Evolutionary conservation across 2,329 filamentous ascomycete genomes (phyloP).

Genomic region (Penicillium verrucosum): DNA sequence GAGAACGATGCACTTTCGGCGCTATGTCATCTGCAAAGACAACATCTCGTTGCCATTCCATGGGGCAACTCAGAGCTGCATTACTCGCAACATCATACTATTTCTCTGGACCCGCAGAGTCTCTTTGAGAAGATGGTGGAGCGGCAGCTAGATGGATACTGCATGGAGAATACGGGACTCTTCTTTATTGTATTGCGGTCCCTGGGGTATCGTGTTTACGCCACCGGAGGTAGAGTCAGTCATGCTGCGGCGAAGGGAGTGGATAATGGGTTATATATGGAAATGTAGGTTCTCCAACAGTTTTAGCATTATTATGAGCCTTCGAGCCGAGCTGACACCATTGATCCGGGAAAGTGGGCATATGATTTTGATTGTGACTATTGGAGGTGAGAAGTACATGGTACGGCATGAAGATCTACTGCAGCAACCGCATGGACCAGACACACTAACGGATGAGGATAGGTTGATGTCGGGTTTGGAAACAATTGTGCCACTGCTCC

Average conservation of each 20-base stretch:
- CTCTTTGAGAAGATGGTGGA: slow-evolving; percentile 55
- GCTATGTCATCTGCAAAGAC: slow-evolving; percentile 37
- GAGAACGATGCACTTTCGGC: slow-evolving; percentile 30
- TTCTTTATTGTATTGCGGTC: slow-evolving; percentile 52
- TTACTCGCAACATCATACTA: slow-evolving; percentile 48
- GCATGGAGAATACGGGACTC: slow-evolving; percentile 59
- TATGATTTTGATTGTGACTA: slow-evolving; percentile 59
- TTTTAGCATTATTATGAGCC: not conserved
- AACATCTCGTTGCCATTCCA: slow-evolving; percentile 50
- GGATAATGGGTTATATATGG: slow-evolving; percentile 42
- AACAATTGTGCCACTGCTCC: slow-evolving; percentile 59
- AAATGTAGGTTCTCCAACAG: slow-evolving; percentile 41
- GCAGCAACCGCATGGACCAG: not conserved
- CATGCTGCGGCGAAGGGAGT: slow-evolving; percentile 33
- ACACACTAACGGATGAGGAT: not conserved
- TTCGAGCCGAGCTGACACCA: not conserved
- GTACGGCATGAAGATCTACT: slow-evolving; percentile 19
- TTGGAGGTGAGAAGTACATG: slow-evolving; percentile 48
- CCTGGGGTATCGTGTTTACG: slow-evolving; percentile 54
- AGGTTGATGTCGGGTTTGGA: slow-evolving; percentile 64
- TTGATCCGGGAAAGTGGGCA: slow-evolving; percentile 43
- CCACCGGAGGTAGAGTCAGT: slow-evolving; percentile 53
- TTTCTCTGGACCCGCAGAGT: slow-evolving; percentile 49
- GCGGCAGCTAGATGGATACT: slow-evolving; percentile 55
- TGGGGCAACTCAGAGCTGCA: slow-evolving; percentile 59